Conservation (phyloP, 2,329 filamentous ascomycete species). For the Hypocrella siamensis region DNA sequence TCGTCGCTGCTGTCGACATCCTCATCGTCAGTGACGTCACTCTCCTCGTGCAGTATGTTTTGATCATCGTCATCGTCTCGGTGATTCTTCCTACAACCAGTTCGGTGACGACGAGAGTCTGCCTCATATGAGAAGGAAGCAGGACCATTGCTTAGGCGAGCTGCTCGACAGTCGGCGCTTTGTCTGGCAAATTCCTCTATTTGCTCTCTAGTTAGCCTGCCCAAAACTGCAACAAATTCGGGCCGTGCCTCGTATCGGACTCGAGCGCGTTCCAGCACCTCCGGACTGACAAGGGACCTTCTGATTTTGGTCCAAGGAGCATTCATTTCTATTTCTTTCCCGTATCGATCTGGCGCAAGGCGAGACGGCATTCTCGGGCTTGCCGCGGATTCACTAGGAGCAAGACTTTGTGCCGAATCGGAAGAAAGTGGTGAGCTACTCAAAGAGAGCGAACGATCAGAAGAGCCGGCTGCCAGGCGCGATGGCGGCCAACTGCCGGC, state of each 20-base stretch:
- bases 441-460: constrained; percentile 6
- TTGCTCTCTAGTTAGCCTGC: constrained; percentile 33
- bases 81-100: constrained; percentile 18
- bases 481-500: constrained; percentile 10
- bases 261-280: constrained; percentile 35
- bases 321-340: constrained; percentile 37
- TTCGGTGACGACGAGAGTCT: constrained; percentile 6
- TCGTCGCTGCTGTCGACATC: constrained; percentile 18
- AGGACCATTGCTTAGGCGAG: constrained; percentile 12
- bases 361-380: constrained; percentile 17
- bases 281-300: constrained; percentile 35
- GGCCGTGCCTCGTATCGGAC: constrained; percentile 44
- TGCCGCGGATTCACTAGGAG: constrained; percentile 9
- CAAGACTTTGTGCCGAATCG: neutral
- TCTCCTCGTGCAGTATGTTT: constrained; percentile 14
- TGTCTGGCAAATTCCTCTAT: constrained; percentile 34
- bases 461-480: constrained; percentile 11
- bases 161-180: constrained; percentile 29
- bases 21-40: constrained; percentile 16
- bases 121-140: constrained; percentile 4
- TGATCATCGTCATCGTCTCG: constrained; percentile 16
- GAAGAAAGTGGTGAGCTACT: neutral
- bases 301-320: constrained; percentile 43
- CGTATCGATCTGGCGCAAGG: constrained; percentile 40
- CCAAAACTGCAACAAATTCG: constrained; percentile 43